A percentile compares a stretch with the other conserved stretches of the same genome.
Conservation (phyloP, 2,329 filamentous ascomycete genomes). For the Pestalotiopsis sp. region DNA sequence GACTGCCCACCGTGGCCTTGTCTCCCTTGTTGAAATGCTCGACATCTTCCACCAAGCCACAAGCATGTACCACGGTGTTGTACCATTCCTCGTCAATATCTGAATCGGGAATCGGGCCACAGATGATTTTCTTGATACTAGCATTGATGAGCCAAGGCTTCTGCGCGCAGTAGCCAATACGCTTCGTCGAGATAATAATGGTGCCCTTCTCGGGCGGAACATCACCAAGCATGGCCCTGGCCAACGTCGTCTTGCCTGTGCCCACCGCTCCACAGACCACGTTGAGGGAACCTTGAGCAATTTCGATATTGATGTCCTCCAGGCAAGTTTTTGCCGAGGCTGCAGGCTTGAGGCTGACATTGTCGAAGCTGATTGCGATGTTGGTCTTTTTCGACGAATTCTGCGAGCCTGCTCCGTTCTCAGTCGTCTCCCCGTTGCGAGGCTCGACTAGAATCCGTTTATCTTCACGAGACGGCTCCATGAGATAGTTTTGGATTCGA, state of each 20-base stretch:
- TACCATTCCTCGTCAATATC: slow-evolving; percentile 31
- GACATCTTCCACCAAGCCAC: slow-evolving; percentile 28
- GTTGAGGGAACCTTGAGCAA: not conserved
- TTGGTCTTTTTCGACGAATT: slow-evolving; percentile 14
- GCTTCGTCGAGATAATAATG: slow-evolving; percentile 5
- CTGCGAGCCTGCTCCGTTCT: not conserved
- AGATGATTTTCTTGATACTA: slow-evolving; percentile 35
- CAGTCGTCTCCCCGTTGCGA: not conserved
- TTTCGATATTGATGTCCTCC: not conserved
- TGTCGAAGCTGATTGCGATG: not conserved
- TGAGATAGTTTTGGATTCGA: slow-evolving; percentile 6
- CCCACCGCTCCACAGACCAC: slow-evolving; percentile 9
- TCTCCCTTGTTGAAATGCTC: slow-evolving; percentile 22
- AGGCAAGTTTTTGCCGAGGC: not conserved
- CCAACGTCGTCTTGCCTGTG: slow-evolving; percentile 10
- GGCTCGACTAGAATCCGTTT: not conserved
- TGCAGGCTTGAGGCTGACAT: not conserved
- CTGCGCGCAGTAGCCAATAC: slow-evolving; percentile 39
- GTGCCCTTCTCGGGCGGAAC: not conserved
- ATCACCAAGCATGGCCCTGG: slow-evolving; percentile 6
- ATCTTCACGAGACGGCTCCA: slow-evolving; percentile 8
- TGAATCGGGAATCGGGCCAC: slow-evolving; percentile 4
- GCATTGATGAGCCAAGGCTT: slow-evolving; percentile 38
- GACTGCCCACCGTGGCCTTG: slow-evolving; percentile 20
- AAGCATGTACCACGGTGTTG: slow-evolving; percentile 24